phyloP scores from a whole-genome alignment of 2,329 filamentous ascomycete species.

The Exophiala lecanii-corni region DNA sequence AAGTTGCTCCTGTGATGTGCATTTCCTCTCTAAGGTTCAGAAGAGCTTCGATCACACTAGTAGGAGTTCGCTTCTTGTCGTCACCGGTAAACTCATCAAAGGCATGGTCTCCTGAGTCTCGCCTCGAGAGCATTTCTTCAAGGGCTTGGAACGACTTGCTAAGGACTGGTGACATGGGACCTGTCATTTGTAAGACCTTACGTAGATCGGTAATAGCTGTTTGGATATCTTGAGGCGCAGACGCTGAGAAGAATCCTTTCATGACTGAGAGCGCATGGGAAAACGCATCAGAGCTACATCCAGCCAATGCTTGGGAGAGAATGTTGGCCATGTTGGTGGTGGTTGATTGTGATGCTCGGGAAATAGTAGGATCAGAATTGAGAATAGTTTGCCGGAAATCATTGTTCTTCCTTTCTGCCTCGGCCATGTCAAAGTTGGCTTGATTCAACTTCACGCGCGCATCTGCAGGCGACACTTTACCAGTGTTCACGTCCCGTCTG shows the following conservation, averaged over 20 bases:
- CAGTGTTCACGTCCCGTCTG: conserved; percentile 22
- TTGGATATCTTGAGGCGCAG: conserved; percentile 22
- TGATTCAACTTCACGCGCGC: conserved; percentile 21
- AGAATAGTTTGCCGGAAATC: conserved; percentile 22
- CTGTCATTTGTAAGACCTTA: conserved; percentile 20
- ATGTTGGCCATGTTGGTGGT: conserved; percentile 14
- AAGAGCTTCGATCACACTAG: conserved; percentile 20
- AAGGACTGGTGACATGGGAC: conserved; percentile 21
- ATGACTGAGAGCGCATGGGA: conserved; percentile 21
- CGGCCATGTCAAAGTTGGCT: conserved; percentile 23
- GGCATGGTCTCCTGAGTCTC: conserved; percentile 13
- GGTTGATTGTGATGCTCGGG: conserved; percentile 10
- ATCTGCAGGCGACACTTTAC: conserved; percentile 19
- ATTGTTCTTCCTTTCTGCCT: conserved; percentile 23
- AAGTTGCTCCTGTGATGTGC: conserved; percentile 6
- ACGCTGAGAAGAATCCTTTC: conserved; percentile 24
- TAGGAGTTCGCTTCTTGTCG: conserved; percentile 15
- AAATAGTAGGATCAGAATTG: conserved; percentile 15
- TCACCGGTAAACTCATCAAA: conserved; percentile 13
- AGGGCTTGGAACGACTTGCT: conserved; percentile 23
- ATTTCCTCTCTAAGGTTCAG: conserved; percentile 18
- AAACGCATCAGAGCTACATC: conserved; percentile 18
- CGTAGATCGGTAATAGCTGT: conserved; percentile 24
- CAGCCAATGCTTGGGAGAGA: conserved; percentile 15
- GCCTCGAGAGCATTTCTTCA: conserved; percentile 21